Percentiles rank a stretch among this genome's conserved stretches.
Evolutionary conservation across 768 basidiomycete genomes (phyloP).

Genomic region (Trametes meyenii): DNA sequence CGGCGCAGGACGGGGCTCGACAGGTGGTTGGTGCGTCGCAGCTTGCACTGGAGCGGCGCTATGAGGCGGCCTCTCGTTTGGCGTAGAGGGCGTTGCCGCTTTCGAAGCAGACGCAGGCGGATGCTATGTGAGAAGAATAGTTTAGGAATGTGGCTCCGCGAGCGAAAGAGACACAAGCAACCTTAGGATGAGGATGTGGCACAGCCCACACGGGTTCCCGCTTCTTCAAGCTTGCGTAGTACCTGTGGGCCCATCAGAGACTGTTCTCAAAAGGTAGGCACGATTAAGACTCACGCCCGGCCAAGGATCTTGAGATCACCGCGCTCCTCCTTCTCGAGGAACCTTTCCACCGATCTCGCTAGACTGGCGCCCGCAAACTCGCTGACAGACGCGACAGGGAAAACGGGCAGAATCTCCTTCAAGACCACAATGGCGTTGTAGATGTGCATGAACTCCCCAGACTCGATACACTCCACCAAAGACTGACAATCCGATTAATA

Average conservation of each 20-base stretch:
- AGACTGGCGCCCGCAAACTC: slow-evolving; percentile 56
- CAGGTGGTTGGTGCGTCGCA: slow-evolving; percentile 8
- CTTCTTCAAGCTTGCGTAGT: slow-evolving; percentile 75
- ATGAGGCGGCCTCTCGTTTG: slow-evolving; percentile 19
- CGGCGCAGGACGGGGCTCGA: slow-evolving; percentile 17
- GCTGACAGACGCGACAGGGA: slow-evolving; percentile 69
- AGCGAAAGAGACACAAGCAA: slow-evolving; percentile 17
- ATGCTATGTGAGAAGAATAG: not conserved
- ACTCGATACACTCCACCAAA: slow-evolving; percentile 78
- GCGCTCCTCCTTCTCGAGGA: slow-evolving; percentile 76
- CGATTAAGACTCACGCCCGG: slow-evolving; percentile 56
- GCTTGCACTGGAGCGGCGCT: slow-evolving; percentile 17
- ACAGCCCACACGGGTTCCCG: slow-evolving; percentile 61
- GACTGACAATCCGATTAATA: slow-evolving; percentile 46
- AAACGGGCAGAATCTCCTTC: slow-evolving; percentile 87
- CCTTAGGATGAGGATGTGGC: slow-evolving; percentile 39
- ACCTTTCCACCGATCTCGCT: slow-evolving; percentile 61
- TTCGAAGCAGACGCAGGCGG: slow-evolving; percentile 6
- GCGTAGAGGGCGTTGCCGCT: slow-evolving; percentile 5
- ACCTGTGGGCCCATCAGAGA: slow-evolving; percentile 43
- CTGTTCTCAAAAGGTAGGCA: not conserved
- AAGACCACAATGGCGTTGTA: slow-evolving; percentile 96
- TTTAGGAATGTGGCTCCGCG: not conserved
- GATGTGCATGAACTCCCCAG: slow-evolving; percentile 94
- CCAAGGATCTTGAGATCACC: slow-evolving; percentile 84